A percentile compares a stretch with the other conserved stretches of the same genome.
Conservation (phyloP, 2,329 filamentous ascomycete genomes). For the Hirsutella rhossiliensis region DNA sequence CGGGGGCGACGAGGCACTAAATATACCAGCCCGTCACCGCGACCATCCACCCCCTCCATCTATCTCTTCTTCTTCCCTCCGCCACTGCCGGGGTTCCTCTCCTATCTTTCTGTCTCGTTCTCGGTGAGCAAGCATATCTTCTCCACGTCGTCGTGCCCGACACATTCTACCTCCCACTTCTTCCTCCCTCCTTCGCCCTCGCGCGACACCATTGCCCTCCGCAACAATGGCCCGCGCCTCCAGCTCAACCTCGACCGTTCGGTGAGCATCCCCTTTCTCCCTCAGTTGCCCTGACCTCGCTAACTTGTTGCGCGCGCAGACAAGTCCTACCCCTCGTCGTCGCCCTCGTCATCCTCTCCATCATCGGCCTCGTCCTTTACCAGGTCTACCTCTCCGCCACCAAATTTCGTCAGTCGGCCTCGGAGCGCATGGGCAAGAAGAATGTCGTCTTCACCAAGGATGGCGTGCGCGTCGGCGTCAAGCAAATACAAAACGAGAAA, state of each 20-base stretch:
- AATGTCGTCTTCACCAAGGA: conserved; percentile 68
- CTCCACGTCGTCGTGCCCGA: not conserved
- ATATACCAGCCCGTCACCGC: not conserved
- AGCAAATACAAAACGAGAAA: conserved; percentile 53
- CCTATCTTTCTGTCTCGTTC: not conserved
- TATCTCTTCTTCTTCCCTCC: not conserved
- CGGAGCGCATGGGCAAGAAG: conserved; percentile 61
- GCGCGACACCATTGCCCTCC: not conserved
- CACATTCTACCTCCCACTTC: not conserved
- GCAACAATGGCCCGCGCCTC: conserved; percentile 2
- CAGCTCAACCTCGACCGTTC: conserved; percentile 3
- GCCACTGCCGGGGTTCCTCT: not conserved
- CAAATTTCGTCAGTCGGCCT: conserved; percentile 54
- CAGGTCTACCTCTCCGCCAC: conserved; percentile 57
- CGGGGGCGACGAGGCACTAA: no score
- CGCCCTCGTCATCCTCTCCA: conserved; percentile 41
- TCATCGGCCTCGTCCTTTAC: conserved; percentile 55
- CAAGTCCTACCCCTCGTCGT: conserved; percentile 56
- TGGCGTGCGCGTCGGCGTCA: conserved; percentile 59
- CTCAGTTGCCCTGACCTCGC: not conserved
- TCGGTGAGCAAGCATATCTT: not conserved
- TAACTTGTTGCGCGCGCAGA: conserved; percentile 18
- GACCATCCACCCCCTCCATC: not conserved
- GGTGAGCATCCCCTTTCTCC: conserved; percentile 1
- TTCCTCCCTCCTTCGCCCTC: not conserved